These are phyloP conservation scores for Cutaneotrichosporon sp. DNA, from an alignment of 1,284 basidiomycete genomes.

Conservation along the genomic window DNA sequence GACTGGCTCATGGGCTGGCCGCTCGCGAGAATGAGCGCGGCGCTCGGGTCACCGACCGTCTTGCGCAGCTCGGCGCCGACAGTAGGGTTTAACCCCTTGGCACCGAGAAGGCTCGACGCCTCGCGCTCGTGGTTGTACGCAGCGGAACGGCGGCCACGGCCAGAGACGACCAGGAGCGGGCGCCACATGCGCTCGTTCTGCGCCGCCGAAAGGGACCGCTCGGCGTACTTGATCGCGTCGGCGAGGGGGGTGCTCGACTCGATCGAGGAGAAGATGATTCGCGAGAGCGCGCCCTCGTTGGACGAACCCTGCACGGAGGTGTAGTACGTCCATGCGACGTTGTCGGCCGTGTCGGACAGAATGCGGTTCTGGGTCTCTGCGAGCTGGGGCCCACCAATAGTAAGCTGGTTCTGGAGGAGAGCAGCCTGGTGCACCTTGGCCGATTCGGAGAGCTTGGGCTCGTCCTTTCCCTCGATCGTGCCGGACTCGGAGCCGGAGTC, in stretches of 20 bases:
- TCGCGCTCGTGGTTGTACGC: constrained; percentile 62
- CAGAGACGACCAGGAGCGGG: constrained; percentile 64
- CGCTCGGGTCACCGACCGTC: constrained; percentile 79
- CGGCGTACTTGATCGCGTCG: constrained; percentile 61
- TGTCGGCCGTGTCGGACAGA: constrained; percentile 55
- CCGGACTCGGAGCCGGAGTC: constrained; percentile 55
- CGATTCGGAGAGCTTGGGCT: constrained; percentile 29
- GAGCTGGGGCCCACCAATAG: constrained; percentile 36
- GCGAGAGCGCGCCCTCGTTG: constrained; percentile 26
- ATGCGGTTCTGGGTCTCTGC: constrained; percentile 37
- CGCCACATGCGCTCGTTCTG: constrained; percentile 58
- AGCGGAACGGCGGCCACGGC: constrained; percentile 68
- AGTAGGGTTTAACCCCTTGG: constrained; percentile 57
- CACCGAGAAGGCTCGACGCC: constrained; percentile 64
- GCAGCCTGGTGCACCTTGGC: constrained; percentile 48
- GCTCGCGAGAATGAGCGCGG: constrained; percentile 67
- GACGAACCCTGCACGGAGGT: constrained; percentile 27
- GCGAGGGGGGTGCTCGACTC: constrained; percentile 43
- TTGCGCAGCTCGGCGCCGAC: constrained; percentile 68
- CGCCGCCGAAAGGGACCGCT: constrained; percentile 55
- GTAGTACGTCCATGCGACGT: constrained; percentile 52
- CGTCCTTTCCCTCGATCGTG: constrained; percentile 31
- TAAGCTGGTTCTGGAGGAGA: constrained; percentile 46
- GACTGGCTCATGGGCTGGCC: constrained; percentile 55
- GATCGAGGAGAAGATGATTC: constrained; percentile 40